phyloP scores from a whole-genome alignment of 805 yeast genomes.

The Yamadazyma akitaensis region DNA sequence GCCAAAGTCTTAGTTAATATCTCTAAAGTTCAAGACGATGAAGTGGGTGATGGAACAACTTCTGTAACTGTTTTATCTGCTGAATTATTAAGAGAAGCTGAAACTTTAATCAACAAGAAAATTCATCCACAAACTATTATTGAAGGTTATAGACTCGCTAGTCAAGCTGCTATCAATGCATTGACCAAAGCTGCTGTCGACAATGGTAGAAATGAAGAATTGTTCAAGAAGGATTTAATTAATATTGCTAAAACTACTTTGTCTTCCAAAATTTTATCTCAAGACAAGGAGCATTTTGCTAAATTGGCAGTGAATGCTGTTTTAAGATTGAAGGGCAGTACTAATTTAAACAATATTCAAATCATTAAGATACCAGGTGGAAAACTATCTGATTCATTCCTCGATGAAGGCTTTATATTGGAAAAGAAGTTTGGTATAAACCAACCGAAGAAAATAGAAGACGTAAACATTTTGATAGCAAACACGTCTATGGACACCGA shows the following conservation, averaged over 20 bases:
- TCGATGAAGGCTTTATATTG: conserved; percentile 93
- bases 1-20: conserved; percentile 94
- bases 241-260: conserved; percentile 91
- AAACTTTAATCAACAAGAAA: conserved; percentile 82
- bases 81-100: conserved; percentile 92
- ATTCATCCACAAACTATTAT: conserved; percentile 98
- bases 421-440: conserved; percentile 91
- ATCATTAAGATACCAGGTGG: conserved; percentile 94
- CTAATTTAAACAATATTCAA: conserved; percentile 89
- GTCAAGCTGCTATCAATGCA: conserved; percentile 79
- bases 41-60: conserved; percentile 98
- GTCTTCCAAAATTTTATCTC: conserved; percentile 90
- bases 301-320: conserved; percentile 93
- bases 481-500: conserved; percentile 97
- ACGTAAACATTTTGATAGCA: conserved; percentile 87
- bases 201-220: conserved; percentile 52
- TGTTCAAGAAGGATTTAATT: conserved; percentile 71
- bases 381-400: conserved; percentile 81
- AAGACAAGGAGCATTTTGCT: conserved; percentile 87
- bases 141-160: conserved; percentile 90
- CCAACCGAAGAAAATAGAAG: conserved; percentile 81
- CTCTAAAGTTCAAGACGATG: conserved; percentile 95
- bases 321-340: conserved; percentile 78
- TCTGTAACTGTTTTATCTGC: conserved; percentile 90
- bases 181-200: conserved; percentile 76